These are phyloP conservation scores for Passiflora organensis DNA, from an alignment of 345 rosid genomes.

Conservation along the genomic window DNA sequence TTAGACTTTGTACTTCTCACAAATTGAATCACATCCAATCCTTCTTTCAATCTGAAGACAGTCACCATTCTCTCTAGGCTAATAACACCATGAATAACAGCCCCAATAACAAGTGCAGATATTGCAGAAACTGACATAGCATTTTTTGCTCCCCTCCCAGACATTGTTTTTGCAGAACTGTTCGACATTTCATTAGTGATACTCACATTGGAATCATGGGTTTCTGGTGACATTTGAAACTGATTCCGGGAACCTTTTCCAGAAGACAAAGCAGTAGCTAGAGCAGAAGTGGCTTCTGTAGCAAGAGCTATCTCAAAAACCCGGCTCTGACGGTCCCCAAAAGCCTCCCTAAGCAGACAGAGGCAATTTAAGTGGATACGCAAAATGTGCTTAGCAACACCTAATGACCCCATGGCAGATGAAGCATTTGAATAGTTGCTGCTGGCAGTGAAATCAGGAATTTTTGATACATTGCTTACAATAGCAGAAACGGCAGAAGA, in stretches of 20 bases:
- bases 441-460: slow-evolving; percentile 60
- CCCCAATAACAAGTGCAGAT: slow-evolving; percentile 79
- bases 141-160: slow-evolving; percentile 54
- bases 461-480: slow-evolving; percentile 62
- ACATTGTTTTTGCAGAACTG: slow-evolving; percentile 36
- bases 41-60: slow-evolving; percentile 76
- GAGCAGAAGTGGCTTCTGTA: slow-evolving; percentile 76
- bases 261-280: slow-evolving; percentile 56
- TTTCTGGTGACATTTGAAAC: slow-evolving; percentile 70
- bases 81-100: slow-evolving; percentile 82
- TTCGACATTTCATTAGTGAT: slow-evolving; percentile 39
- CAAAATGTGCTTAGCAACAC: slow-evolving; percentile 60
- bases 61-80: slow-evolving; percentile 92
- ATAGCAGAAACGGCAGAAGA: slow-evolving; percentile 91
- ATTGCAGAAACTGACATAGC: slow-evolving; percentile 82
- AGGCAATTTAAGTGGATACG: slow-evolving; percentile 77
- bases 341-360: slow-evolving; percentile 81
- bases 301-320: slow-evolving; percentile 97
- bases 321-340: slow-evolving; percentile 95
- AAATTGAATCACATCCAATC: slow-evolving; percentile 78
- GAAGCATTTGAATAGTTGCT: slow-evolving; percentile 45
- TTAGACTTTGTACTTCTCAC: slow-evolving; percentile 61
- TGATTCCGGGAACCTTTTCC: slow-evolving; percentile 81
- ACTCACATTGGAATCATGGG: slow-evolving; percentile 52
- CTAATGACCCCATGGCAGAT: slow-evolving; percentile 40